Conservation (phyloP, 2,329 filamentous ascomycete genomes). For the Penicillium sp. region DNA sequence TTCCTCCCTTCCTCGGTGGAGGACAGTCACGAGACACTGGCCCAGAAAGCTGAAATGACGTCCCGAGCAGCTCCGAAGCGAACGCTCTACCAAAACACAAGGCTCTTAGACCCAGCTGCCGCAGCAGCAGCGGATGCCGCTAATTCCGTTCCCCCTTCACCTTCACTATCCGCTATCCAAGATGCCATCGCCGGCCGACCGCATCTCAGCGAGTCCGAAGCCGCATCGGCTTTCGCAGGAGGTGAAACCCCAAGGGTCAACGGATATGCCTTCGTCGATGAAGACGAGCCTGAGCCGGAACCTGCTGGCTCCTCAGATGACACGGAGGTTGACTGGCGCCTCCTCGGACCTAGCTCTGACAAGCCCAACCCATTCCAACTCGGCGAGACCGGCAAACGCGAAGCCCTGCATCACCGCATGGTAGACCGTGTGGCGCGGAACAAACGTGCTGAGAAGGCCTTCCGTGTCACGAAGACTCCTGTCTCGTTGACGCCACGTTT, state of each 20-base stretch:
- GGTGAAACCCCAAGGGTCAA: slow-evolving; percentile 85
- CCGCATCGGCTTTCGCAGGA: slow-evolving; percentile 48
- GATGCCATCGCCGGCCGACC: slow-evolving; percentile 77
- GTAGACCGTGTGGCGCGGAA: slow-evolving; percentile 75
- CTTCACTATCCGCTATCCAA: slow-evolving; percentile 76
- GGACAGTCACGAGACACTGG: slow-evolving; percentile 55
- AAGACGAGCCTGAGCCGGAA: slow-evolving; percentile 51
- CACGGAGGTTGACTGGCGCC: slow-evolving; percentile 33
- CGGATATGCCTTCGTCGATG: slow-evolving; percentile 91
- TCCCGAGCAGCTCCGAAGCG: slow-evolving; percentile 73
- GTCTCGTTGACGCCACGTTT: slow-evolving; percentile 35
- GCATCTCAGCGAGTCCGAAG: slow-evolving; percentile 59
- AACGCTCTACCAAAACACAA: slow-evolving; percentile 79
- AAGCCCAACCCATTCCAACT: slow-evolving; percentile 77
- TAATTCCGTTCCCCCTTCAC: slow-evolving; percentile 61
- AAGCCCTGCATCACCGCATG: slow-evolving; percentile 79
- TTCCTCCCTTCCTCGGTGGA: slow-evolving; percentile 58
- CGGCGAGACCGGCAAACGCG: slow-evolving; percentile 67
- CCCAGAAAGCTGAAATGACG: slow-evolving; percentile 63
- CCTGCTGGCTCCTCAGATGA: slow-evolving; percentile 14
- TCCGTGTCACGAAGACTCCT: slow-evolving; percentile 55
- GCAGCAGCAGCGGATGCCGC: slow-evolving; percentile 30
- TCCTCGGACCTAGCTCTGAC: slow-evolving; percentile 41
- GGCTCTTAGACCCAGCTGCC: slow-evolving; percentile 56
- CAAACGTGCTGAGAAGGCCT: slow-evolving; percentile 61